Base-by-base conservation (phyloP, 345 rosid species). In the Brassica rapa region DNA sequence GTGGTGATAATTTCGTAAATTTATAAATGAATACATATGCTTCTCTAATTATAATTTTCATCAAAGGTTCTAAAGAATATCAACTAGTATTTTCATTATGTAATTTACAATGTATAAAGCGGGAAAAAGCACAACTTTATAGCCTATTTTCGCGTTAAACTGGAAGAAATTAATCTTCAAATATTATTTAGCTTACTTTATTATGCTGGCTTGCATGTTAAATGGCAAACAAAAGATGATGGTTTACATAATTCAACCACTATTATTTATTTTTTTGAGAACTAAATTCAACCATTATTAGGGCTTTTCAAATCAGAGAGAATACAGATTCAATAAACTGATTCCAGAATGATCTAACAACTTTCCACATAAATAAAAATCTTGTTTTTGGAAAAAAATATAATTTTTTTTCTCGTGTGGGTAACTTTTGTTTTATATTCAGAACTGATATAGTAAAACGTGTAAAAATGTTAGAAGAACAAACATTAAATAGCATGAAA, bases 181-280 rank as follows among this genome's bases (percentile, higher is more conserved):
- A 5, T 60, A 43, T 60, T 8, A n/a, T 60, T 67, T 73, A 66
- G 64, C 16, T 67, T 73, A 68, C 43, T 72, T 72, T 78, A 59
- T 59, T 59, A 0, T 78, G 63, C 32, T 68, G 82, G 70, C 70
- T 73, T 68, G 71, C 82, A 80, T 80, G 79, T 80, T 74, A 53
- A 74, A 80, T 62, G 82, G 71, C 71, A 55, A 69, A 80, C 78
- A 80, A 62, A 74, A 74, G 66, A 74, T 27, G 23, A 74, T 61
- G 71, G 66, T 16, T 79, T 80, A 68, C 75, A 74, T 80, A 53
- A 74, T 74, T 62, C 71, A 8, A 71, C 75, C 64, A 68, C 63
- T 62, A 74, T 69, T 19, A 68, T 27, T 27, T 27, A 27, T 27
- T 27, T 27, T 27, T 27, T 27, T 27, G 30, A 27, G 4, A 27